Evolutionary conservation across 108 stramenopile genomes (phyloP), one percentile per base, ranked within the genome.

Genomic region (Pseudonitzschia pungens): DNA sequence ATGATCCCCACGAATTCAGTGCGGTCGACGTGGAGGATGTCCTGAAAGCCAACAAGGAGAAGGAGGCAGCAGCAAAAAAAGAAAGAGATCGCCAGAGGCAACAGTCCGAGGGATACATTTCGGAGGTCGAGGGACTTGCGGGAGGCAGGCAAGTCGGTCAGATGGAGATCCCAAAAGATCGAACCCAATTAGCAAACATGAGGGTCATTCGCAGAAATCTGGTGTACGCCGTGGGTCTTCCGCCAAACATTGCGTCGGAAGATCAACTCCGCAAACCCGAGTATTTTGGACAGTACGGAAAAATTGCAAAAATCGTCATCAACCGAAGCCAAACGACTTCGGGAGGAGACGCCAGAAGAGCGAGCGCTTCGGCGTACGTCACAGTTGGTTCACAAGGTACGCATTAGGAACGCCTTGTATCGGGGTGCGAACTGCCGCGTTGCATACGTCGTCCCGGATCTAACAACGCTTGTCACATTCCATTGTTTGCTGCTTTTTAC

Each of bases 231-330:
- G 91, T 97, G 20, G 97, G 97, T 31, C 85, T 99, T 44, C 96
- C 98, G 31, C 79, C 96, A 11, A 72, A 65, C 58, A 85, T 94
- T 54, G 92, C 92, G 14, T 84, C 76, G 12, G 96, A 97, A 74
- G 98, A 99, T 24, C 83, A 74, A 22, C 82, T 99, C 52, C 83
- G 89, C 33, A 92, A 83, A 68, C 82, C 96, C 9, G 96, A 97
- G 68, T 97, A 94, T 71, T 98, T 99, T 76, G 98, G 98, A 36
- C 98, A 98, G 76, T 98, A 98, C 76, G 97, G 98, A 36, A 94
- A 87, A 70, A 95, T 98, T 74, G 77, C 88, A 52, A 99, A 99
- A 85, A 96, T 99, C 82, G 95, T 96, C 21, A 73, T 97, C 9
- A 96, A 97, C 76, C 81, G 95, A 44, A 95, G 85, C 71, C 81